A percentile compares a stretch with the other conserved stretches of the same genome.
Evolutionary conservation across 2,329 filamentous ascomycete species (phyloP).

Genomic region (Ilyonectria sp.): DNA sequence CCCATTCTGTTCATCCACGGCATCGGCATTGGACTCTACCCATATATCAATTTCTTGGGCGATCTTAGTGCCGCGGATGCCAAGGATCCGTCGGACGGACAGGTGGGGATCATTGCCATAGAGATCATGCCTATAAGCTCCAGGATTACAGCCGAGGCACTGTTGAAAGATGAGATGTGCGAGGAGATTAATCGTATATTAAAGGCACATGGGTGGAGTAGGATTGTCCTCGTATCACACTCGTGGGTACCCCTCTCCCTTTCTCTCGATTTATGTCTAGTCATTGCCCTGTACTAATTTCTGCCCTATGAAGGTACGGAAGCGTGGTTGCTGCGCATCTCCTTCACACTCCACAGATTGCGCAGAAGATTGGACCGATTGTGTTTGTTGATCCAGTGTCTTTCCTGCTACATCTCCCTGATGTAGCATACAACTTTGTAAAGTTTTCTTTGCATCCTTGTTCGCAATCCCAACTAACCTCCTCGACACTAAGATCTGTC

Average conservation of each 20-base stretch:
- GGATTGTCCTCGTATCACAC: slow-evolving; percentile 69
- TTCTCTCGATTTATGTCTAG: slow-evolving; percentile 1
- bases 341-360: slow-evolving; percentile 58
- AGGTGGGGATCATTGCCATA: slow-evolving; percentile 71
- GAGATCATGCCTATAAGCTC: slow-evolving; percentile 73
- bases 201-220: slow-evolving; percentile 63
- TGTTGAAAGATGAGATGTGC: slow-evolving; percentile 64
- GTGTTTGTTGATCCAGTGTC: slow-evolving; percentile 74
- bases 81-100: slow-evolving; percentile 56
- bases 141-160: slow-evolving; percentile 66
- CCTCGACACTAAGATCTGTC: slow-evolving; percentile 50
- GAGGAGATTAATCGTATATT: slow-evolving; percentile 68
- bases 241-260: slow-evolving; percentile 46
- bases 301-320: slow-evolving; percentile 59
- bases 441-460: slow-evolving; percentile 17
- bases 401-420: slow-evolving; percentile 72
- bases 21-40: slow-evolving; percentile 68
- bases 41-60: slow-evolving; percentile 68
- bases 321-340: slow-evolving; percentile 70
- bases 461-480: slow-evolving; percentile 23
- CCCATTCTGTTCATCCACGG: slow-evolving; percentile 76
- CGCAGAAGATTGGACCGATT: slow-evolving; percentile 59
- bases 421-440: slow-evolving; percentile 75
- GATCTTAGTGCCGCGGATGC: slow-evolving; percentile 61
- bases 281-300: slow-evolving; percentile 24